These are phyloP conservation scores for Solanum arcanum DNA, from an alignment of 257 asterid genomes.

Conservation along the genomic window DNA sequence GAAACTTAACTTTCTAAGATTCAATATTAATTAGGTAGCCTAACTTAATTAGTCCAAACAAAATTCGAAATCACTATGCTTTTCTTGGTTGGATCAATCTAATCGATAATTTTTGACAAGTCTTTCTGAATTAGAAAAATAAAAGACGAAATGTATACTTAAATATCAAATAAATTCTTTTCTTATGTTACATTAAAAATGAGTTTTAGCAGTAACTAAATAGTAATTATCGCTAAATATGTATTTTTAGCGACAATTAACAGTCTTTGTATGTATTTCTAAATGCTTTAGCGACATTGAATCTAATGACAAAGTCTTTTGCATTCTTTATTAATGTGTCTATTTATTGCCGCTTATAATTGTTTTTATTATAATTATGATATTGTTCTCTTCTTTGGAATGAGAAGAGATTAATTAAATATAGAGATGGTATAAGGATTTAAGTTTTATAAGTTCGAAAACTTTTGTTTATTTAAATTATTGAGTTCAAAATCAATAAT, in stretches of 20 bases:
- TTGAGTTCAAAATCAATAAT: neutral
- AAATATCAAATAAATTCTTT: neutral
- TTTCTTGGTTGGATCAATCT: neutral
- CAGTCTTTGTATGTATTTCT: no score
- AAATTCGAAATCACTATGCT: neutral
- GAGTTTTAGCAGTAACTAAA: no score
- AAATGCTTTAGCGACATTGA: no score
- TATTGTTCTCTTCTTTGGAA: neutral
- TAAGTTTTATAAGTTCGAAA: neutral
- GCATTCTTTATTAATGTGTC: no score
- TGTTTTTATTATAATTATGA: neutral
- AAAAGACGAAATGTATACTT: neutral
- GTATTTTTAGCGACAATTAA: no score
- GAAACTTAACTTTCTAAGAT: neutral
- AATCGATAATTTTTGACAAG: neutral
- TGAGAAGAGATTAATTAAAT: neutral
- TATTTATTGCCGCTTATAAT: no score
- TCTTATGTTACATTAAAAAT: neutral
- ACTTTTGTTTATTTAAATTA: neutral
- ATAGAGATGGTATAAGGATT: neutral
- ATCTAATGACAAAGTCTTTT: no score
- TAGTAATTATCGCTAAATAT: no score
- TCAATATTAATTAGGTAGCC: neutral
- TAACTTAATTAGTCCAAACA: neutral
- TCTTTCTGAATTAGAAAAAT: neutral